Evolutionary conservation across 495 filamentous ascomycete species (phyloP).

Genomic region (Neurospora tetrasperma): DNA sequence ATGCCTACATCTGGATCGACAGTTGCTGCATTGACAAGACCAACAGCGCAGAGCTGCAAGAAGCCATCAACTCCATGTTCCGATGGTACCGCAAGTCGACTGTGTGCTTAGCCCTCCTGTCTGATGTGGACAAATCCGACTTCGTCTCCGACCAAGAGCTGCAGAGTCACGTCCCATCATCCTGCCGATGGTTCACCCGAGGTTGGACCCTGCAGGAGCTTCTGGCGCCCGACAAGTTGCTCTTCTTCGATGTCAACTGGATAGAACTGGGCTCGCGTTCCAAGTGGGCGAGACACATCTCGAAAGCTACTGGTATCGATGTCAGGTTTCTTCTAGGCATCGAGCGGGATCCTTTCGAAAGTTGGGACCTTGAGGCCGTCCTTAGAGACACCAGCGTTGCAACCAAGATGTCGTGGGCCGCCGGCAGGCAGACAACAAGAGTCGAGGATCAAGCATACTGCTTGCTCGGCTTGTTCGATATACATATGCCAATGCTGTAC

Average conservation of each 20-base stretch:
- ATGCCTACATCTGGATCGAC: slow-evolving; percentile 23
- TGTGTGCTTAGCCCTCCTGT: slow-evolving; percentile 26
- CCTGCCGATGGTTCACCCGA: slow-evolving; percentile 28
- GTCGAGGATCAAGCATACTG: slow-evolving; percentile 29
- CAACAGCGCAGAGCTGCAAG: slow-evolving; percentile 20
- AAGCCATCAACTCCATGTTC: slow-evolving; percentile 36
- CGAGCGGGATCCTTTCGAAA: slow-evolving; percentile 3
- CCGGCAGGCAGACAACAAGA: slow-evolving; percentile 16
- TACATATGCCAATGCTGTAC: slow-evolving; percentile 31
- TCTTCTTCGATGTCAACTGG: slow-evolving; percentile 26
- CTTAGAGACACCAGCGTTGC: slow-evolving; percentile 14
- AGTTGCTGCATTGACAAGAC: slow-evolving; percentile 26
- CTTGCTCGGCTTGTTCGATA: slow-evolving; percentile 25
- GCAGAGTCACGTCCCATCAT: background rate
- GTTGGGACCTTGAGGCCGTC: slow-evolving; percentile 3
- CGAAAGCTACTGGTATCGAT: background rate
- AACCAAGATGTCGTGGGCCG: slow-evolving; percentile 29
- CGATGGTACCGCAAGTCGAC: slow-evolving; percentile 23
- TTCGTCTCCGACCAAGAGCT: fast-evolving
- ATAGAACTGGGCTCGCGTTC: background rate
- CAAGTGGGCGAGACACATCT: background rate
- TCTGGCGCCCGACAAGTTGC: slow-evolving; percentile 18
- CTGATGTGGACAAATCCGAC: slow-evolving; percentile 1
- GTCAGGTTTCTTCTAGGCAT: background rate
- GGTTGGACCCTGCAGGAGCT: slow-evolving; percentile 38